Evolutionary conservation across 257 asterid species (phyloP).

Genomic region (Solanum dulcamara): DNA sequence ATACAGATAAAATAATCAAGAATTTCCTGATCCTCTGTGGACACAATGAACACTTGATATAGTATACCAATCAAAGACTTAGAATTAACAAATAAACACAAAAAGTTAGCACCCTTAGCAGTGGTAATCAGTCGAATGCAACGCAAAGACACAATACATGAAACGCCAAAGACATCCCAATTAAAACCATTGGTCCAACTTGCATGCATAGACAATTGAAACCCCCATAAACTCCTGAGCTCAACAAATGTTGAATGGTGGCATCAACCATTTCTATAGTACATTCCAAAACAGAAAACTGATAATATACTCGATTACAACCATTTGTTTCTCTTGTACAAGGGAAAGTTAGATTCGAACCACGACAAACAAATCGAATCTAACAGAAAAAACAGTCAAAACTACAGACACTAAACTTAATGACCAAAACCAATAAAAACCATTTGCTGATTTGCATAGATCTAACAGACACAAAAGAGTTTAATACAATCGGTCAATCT

Average conservation of each 20-base stretch:
- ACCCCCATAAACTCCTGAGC: not conserved
- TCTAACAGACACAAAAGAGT: not conserved
- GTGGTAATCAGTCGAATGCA: not conserved
- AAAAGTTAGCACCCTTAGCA: not conserved
- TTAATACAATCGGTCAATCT: not conserved
- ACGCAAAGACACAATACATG: not conserved
- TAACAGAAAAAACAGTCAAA: not conserved
- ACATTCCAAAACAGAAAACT: not conserved
- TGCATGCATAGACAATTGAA: not conserved
- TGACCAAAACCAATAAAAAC: not conserved
- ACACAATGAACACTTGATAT: not conserved
- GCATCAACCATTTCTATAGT: not conserved
- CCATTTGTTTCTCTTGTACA: not conserved
- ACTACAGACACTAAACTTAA: not conserved
- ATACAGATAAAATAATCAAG: not conserved
- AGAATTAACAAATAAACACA: not conserved
- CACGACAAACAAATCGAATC: not conserved
- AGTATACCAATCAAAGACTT: not conserved
- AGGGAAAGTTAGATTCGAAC: not conserved
- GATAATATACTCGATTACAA: not conserved
- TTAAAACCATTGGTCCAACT: not conserved
- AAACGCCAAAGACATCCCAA: not conserved
- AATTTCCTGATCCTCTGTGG: not conserved
- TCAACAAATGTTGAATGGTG: not conserved
- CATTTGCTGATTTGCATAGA: not conserved